Conservation (phyloP, 495 filamentous ascomycete genomes). For the Lasiosphaeria miniovina region DNA sequence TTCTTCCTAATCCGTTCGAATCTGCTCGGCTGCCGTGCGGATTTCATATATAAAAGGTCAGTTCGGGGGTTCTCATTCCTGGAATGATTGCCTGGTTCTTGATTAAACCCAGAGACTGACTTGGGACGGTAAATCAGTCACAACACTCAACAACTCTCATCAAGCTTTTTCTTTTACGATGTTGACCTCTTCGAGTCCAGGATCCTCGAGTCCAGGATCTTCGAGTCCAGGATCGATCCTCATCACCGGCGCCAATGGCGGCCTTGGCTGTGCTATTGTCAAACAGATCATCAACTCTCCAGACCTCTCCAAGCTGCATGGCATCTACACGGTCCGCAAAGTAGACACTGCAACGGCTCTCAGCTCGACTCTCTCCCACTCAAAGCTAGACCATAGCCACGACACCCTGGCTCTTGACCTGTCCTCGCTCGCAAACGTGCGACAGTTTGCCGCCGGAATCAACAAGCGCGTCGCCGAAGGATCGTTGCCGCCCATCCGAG, state of each 20-base stretch:
- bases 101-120: too few relatives aligned
- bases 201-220: too few relatives aligned
- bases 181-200: neutral
- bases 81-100: too few relatives aligned
- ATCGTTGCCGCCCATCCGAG: neutral
- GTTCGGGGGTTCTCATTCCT: too few relatives aligned
- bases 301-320: neutral
- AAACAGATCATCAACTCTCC: neutral
- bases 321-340: neutral
- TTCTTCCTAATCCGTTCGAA: too few relatives aligned
- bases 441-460: neutral
- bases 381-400: neutral
- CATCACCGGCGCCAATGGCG: constrained; percentile 2
- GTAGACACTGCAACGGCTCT: neutral
- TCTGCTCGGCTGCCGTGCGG: too few relatives aligned
- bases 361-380: neutral
- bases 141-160: too few relatives aligned
- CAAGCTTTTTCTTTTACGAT: too few relatives aligned
- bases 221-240: neutral
- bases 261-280: neutral
- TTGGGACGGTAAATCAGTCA: too few relatives aligned
- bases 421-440: neutral
- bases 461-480: neutral
- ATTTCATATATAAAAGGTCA: too few relatives aligned
- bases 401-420: neutral